Conservation (phyloP, 129 eudicot species). For the Arctium minus region DNA sequence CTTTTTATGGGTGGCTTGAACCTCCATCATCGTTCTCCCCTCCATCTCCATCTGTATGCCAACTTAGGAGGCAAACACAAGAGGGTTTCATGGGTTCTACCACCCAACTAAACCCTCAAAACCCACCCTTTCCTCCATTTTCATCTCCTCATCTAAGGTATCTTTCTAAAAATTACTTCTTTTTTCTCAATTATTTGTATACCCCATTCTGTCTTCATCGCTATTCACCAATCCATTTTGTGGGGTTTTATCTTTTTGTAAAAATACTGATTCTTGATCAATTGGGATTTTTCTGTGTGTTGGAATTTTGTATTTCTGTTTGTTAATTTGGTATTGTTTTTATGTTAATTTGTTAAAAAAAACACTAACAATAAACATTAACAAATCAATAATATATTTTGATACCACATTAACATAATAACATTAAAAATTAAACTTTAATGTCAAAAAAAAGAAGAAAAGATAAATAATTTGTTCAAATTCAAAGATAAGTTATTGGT, state of each 20-base stretch:
- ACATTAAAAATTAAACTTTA: too few relatives aligned
- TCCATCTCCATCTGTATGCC: background rate
- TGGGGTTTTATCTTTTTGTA: background rate
- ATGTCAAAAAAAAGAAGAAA: too few relatives aligned
- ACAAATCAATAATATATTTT: too few relatives aligned
- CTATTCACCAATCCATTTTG: background rate
- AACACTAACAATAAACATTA: too few relatives aligned
- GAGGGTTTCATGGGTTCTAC: slow-evolving; percentile 28
- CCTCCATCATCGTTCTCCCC: background rate
- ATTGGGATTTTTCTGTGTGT: background rate
- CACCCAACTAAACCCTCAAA: slow-evolving; percentile 6
- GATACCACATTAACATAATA: too few relatives aligned
- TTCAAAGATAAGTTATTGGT: too few relatives aligned
- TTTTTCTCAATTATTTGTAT: background rate
- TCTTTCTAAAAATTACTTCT: background rate
- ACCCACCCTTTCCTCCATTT: slow-evolving; percentile 26
- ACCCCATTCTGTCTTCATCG: background rate
- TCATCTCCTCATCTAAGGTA: slow-evolving; percentile 33
- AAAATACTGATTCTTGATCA: background rate
- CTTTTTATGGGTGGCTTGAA: background rate
- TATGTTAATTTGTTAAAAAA: background rate
- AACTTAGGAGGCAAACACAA: background rate
- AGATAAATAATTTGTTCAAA: too few relatives aligned
- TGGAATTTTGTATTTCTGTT: background rate
- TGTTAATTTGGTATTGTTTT: too few relatives aligned